Evolutionary conservation across 805 yeast genomes (phyloP), one percentile per base, ranked within the genome.

Genomic region (Candida patagonica): DNA sequence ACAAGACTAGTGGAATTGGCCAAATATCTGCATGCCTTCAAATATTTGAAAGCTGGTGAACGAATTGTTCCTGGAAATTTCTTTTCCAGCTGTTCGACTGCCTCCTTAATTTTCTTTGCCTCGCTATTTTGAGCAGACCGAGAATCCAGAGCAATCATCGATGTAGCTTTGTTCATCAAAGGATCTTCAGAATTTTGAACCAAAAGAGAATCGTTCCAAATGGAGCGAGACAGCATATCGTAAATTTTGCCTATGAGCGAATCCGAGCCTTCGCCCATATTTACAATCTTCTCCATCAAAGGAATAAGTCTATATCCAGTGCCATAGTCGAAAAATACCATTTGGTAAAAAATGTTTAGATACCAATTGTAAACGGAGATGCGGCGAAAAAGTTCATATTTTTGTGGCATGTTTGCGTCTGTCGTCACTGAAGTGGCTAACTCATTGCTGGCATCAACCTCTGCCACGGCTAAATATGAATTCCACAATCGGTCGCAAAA

Each of bases 161-260:
- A 35, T 6, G 51, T 41, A 1, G 54, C 54, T 17, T 43, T 49
- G n/a, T 38, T 38, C 29, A 50, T 37, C 4, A 22, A 29, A 16
- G 26, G 17, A 20, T 33, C 13, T 9, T 23, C 37, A 7, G 21
- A 5, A 10, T 20, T 20, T n/a, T n/a, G 13, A 5, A 43, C 29
- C 21, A 42, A 30, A 25, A 39, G 17, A 4, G 46, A 37, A 13
- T 55, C 60, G 32, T 52, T 54, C 56, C 55, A 52, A 8, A 55
- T 33, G 20, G 53, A 51, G 42, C 49, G 46, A 8, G 58, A 37
- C 38, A 56, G 55, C 10, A 56, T 39, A 7, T 22, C 26, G n/a
- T 54, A 54, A 12, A 57, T 35, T 19, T 50, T 39, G 8, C 37
- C 32, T 19, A 56, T 37, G 26, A 56, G 24, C 26, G 42, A 37